Conservation (phyloP, 2,329 filamentous ascomycete species). For the Pseudocercospora musae region DNA sequence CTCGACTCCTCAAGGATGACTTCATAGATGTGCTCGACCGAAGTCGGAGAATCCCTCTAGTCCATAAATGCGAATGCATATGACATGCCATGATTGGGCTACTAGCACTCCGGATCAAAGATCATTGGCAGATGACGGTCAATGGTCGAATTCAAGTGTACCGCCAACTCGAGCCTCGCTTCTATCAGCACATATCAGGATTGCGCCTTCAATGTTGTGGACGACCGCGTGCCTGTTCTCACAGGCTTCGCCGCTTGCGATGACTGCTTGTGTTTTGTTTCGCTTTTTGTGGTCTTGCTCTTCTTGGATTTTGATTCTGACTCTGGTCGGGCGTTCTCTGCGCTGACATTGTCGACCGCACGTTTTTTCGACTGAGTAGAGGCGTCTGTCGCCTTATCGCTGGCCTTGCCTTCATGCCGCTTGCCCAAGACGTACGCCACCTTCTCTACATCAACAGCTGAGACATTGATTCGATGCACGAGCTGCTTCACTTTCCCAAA, state of each 20-base stretch:
- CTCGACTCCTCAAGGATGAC: not conserved
- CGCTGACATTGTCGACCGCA: not conserved
- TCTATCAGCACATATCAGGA: not conserved
- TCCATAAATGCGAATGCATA: not conserved
- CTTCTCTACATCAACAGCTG: slow-evolving; percentile 19
- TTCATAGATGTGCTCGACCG: slow-evolving; percentile 3
- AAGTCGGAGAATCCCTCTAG: not conserved
- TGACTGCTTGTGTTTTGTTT: not conserved
- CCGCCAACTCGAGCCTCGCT: too few species aligned
- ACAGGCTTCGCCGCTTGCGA: not conserved
- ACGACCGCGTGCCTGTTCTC: not conserved
- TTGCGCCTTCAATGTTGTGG: not conserved
- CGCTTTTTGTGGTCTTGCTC: not conserved
- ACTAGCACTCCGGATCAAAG: not conserved
- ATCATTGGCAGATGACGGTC: too few species aligned
- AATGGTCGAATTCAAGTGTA: too few species aligned
- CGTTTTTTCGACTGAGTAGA: not conserved
- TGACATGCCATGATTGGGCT: not conserved
- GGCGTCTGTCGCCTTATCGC: not conserved
- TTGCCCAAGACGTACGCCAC: slow-evolving; percentile 22
- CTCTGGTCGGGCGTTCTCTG: not conserved
- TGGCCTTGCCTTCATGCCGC: not conserved
- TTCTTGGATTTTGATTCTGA: not conserved
- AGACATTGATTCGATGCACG: slow-evolving; percentile 44
- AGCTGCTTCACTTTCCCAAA: slow-evolving; percentile 37